Percentiles rank a stretch among this genome's conserved stretches.
Conservation (phyloP, 805 yeast species). For the Kodamaea jinghongensis region DNA sequence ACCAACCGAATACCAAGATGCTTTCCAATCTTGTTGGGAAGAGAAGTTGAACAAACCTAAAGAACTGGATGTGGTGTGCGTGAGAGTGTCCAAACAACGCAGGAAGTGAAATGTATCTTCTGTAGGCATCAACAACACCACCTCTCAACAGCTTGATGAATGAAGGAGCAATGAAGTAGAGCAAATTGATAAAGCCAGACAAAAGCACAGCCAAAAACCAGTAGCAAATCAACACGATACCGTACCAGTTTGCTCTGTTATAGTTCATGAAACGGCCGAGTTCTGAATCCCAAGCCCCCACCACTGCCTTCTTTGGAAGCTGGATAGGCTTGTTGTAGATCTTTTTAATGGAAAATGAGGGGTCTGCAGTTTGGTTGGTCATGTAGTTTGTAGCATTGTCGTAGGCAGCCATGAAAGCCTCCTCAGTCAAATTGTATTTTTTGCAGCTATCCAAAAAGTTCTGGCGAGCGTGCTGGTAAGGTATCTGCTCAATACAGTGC, state of each 20-base stretch:
- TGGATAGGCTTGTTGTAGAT: constrained; percentile 37
- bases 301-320: constrained; percentile 21
- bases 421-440: constrained; percentile 24
- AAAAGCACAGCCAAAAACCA: constrained; percentile 29
- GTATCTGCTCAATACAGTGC: constrained; percentile 27
- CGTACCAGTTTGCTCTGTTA: constrained; percentile 40
- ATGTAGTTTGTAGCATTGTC: constrained; percentile 41
- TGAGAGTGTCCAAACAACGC: constrained; percentile 31
- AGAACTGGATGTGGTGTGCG: constrained; percentile 13
- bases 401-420: constrained; percentile 33
- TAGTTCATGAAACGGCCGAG: constrained; percentile 28
- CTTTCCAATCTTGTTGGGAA: constrained; percentile 55
- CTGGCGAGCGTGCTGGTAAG: constrained; percentile 18
- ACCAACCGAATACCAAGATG: constrained; percentile 40
- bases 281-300: constrained; percentile 26
- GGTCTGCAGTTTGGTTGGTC: constrained; percentile 25
- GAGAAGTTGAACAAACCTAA: constrained; percentile 18
- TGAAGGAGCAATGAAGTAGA: constrained; percentile 21
- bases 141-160: constrained; percentile 27
- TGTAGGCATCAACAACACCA: constrained; percentile 16
- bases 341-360: constrained; percentile 26
- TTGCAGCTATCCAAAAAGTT: constrained; percentile 19
- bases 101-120: constrained; percentile 31
- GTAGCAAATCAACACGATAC: constrained; percentile 29
- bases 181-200: constrained; percentile 32